Evolutionary conservation across 768 basidiomycete genomes (phyloP).

Genomic region (Pulveroboletus sp.): DNA sequence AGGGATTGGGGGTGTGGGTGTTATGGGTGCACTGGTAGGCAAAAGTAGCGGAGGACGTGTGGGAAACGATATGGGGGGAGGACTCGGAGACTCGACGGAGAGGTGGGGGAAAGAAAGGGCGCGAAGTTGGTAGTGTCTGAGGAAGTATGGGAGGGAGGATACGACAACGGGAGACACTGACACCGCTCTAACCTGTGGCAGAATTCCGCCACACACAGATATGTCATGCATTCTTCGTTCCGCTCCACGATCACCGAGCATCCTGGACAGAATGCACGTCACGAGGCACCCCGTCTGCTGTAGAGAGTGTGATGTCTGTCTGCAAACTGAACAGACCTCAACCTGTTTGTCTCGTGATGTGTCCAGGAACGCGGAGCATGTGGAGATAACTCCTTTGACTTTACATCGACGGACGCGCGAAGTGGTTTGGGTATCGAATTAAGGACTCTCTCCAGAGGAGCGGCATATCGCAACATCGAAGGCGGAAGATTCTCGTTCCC

Average conservation of each 20-base stretch:
- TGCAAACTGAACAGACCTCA: not conserved
- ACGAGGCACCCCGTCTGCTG: not conserved
- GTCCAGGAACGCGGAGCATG: not conserved
- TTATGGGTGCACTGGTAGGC: too few relatives aligned
- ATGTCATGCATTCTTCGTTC: not conserved
- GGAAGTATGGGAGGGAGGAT: too few relatives aligned
- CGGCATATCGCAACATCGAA: not conserved
- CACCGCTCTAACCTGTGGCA: not conserved
- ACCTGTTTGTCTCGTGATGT: not conserved
- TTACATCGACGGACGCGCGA: not conserved
- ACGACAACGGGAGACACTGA: too few relatives aligned
- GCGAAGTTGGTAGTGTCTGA: too few relatives aligned
- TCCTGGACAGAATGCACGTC: not conserved
- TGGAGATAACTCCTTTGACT: not conserved
- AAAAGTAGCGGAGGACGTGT: too few relatives aligned
- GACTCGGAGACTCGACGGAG: too few relatives aligned
- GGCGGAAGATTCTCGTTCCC: not conserved
- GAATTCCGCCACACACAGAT: not conserved
- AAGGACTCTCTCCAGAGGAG: not conserved
- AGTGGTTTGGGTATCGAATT: not conserved
- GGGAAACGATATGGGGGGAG: too few relatives aligned
- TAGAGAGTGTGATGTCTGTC: not conserved
- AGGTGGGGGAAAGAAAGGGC: too few relatives aligned
- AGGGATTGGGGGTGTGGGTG: too few relatives aligned
- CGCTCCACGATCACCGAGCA: not conserved